Base-by-base conservation (phyloP, 1,284 basidiomycete genomes). In the Acaromyces ingoldii region DNA sequence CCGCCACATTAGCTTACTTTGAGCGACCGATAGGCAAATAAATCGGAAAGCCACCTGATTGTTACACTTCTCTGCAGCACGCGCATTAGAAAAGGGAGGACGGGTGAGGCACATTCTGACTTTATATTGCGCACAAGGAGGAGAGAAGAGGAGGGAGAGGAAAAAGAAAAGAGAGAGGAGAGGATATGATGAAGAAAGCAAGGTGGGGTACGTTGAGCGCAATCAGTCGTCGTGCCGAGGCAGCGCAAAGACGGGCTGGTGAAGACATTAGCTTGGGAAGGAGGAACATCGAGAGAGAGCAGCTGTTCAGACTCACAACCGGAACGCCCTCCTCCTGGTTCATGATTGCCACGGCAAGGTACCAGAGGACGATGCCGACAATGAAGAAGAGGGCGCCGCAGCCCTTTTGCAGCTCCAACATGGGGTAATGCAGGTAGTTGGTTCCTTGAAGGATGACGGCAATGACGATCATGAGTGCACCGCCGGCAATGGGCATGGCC, bases 401-500 rank as follows among this genome's bases (percentile, higher is more conserved):
- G 25, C 9, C 17, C 25, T 40, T 40, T 40, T 9, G 7, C 13
- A 40, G 9, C 9, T 40, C 17, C 9, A 9, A 9, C 7, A 17
- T 7, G n/a, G 57, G 48, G 5, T n/a, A n/a, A n/a, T n/a, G n/a
- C n/a, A n/a, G n/a, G n/a, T n/a, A 53, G 41, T 56, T 55, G 15
- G 39, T 55, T 3, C 59, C 58, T 21, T 58, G 42, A n/a, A 39
- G 38, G 22, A 39, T 53, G 7, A 64, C 49, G 0, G 62, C 62
- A 21, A 64, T 29, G 10, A 57, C 51, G 34, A 64, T 64, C 24
- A 56, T 3, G 9, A 65, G 45, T 2, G 58, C 50, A 1, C 55
- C 55, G 11, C 49, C 51, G 0, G 58, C 42, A 5, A 57, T 30
- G 6, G 63, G 63, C 2, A 40, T 46, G 13, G 44, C 41, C 7